Percentiles rank a stretch among this genome's conserved stretches.
Evolutionary conservation across 2,329 filamentous ascomycete genomes (phyloP).

Genomic region (Aureobasidium lini): DNA sequence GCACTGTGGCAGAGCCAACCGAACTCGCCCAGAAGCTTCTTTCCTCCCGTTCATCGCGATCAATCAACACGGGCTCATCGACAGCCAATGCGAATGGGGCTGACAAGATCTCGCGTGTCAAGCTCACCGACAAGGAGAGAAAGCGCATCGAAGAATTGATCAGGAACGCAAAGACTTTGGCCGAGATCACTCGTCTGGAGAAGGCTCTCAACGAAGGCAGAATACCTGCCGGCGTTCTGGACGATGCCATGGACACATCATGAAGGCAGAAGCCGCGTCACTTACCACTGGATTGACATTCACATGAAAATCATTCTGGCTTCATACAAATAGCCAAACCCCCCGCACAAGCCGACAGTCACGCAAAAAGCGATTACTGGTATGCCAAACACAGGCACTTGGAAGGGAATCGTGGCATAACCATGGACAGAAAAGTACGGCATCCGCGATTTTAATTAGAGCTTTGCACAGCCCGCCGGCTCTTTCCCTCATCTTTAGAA

Average conservation of each 20-base stretch:
- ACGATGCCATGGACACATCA: slow-evolving; percentile 28
- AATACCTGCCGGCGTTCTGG: slow-evolving; percentile 49
- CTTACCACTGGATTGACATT: not conserved
- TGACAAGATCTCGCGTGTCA: slow-evolving; percentile 29
- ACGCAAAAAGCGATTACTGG: not conserved
- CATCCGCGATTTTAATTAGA: not conserved
- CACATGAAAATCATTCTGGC: not conserved
- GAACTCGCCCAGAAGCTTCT: slow-evolving; percentile 77
- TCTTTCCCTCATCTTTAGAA: not conserved
- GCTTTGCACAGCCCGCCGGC: not conserved
- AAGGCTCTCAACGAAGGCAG: slow-evolving; percentile 86
- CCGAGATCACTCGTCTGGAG: slow-evolving; percentile 84
- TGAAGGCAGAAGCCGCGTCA: slow-evolving; percentile 17
- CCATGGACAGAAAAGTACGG: not conserved
- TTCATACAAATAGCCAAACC: not conserved
- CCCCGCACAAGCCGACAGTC: not conserved
- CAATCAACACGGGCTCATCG: slow-evolving; percentile 40
- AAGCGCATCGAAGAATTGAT: slow-evolving; percentile 80
- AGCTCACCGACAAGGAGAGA: slow-evolving; percentile 78
- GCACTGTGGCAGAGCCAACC: slow-evolving; percentile 62
- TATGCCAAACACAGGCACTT: not conserved
- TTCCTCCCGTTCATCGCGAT: slow-evolving; percentile 71
- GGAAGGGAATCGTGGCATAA: not conserved
- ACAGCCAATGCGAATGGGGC: slow-evolving; percentile 37
- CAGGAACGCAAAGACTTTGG: slow-evolving; percentile 76